Evolutionary conservation across 2,329 filamentous ascomycete species (phyloP).

Genomic region (Dactylellina sp.): DNA sequence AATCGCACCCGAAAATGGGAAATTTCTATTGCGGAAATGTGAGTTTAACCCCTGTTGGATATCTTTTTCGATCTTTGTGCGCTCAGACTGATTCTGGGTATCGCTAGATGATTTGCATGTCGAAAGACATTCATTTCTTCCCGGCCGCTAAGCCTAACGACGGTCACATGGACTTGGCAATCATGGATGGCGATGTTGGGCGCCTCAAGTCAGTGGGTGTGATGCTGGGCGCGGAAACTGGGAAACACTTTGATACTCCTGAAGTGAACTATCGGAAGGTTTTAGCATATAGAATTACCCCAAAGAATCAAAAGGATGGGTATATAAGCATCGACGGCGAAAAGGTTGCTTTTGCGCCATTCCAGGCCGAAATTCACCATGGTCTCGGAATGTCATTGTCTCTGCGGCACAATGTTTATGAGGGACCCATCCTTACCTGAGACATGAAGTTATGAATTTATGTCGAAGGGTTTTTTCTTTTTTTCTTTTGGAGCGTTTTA

Average conservation of each 20-base stretch:
- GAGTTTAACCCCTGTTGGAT: no score
- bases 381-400: conserved; percentile 87
- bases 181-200: conserved; percentile 79
- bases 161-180: conserved; percentile 85
- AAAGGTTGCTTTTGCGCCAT: conserved; percentile 83
- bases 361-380: conserved; percentile 88
- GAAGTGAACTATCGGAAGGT: conserved; percentile 83
- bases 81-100: no score
- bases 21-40: conserved; percentile 95
- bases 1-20: conserved; percentile 80
- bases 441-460: no score
- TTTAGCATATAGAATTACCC: conserved; percentile 85
- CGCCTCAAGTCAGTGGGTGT: conserved; percentile 75
- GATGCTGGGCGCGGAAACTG: conserved; percentile 77
- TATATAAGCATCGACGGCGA: conserved; percentile 97
- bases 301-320: conserved; percentile 76
- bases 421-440: conserved; percentile 63
- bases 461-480: conserved; percentile 4
- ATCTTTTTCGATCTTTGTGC: no score
- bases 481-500: conserved; percentile 2
- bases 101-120: conserved; percentile 86
- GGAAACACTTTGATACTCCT: conserved; percentile 81
- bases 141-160: conserved; percentile 83
- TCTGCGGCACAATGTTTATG: conserved; percentile 77
- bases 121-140: conserved; percentile 88